Evolutionary conservation across 1,284 basidiomycete genomes (phyloP).

Genomic region (Moesziomyces globuligerus): DNA sequence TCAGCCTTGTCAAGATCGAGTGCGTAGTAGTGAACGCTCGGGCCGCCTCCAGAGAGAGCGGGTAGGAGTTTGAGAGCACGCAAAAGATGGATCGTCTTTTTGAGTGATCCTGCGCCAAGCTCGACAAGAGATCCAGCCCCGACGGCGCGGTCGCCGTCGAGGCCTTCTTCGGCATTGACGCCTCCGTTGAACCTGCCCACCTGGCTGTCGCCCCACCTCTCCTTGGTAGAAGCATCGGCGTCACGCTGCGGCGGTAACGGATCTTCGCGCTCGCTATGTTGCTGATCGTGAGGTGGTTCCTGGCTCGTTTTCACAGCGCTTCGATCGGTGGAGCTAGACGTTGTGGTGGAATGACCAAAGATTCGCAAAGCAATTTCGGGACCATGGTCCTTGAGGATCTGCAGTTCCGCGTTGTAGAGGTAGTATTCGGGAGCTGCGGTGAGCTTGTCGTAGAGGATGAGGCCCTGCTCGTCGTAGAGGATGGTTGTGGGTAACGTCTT

Average conservation of each 20-base stretch:
- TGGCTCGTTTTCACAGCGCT: constrained; percentile 5
- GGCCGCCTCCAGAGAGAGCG: constrained; percentile 56
- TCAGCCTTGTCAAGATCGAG: constrained; percentile 90
- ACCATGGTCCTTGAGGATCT: constrained; percentile 70
- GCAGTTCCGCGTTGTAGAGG: constrained; percentile 75
- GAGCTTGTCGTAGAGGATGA: constrained; percentile 77
- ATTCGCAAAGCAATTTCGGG: constrained; percentile 69
- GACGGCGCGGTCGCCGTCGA: constrained; percentile 69
- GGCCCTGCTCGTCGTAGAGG: constrained; percentile 84
- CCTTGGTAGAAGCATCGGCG: constrained; percentile 47
- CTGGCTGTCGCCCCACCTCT: constrained; percentile 73
- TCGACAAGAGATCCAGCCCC: constrained; percentile 50
- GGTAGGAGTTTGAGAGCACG: constrained; percentile 73
- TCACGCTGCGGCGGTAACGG: constrained; percentile 24
- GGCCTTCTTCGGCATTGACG: constrained; percentile 71
- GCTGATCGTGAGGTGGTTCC: constrained; percentile 66
- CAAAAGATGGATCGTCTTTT: constrained; percentile 82
- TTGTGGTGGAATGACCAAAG: constrained; percentile 65
- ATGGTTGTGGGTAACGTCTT: constrained; percentile 81
- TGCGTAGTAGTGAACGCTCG: constrained; percentile 86
- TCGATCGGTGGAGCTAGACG: constrained; percentile 55
- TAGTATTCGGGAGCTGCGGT: constrained; percentile 79
- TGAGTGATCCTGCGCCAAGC: constrained; percentile 56
- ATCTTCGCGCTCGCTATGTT: constrained; percentile 22
- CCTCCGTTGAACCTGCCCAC: constrained; percentile 78